These are phyloP conservation scores for Pyricularia grisea DNA, from an alignment of 2,329 filamentous ascomycete species.

Conservation along the genomic window DNA sequence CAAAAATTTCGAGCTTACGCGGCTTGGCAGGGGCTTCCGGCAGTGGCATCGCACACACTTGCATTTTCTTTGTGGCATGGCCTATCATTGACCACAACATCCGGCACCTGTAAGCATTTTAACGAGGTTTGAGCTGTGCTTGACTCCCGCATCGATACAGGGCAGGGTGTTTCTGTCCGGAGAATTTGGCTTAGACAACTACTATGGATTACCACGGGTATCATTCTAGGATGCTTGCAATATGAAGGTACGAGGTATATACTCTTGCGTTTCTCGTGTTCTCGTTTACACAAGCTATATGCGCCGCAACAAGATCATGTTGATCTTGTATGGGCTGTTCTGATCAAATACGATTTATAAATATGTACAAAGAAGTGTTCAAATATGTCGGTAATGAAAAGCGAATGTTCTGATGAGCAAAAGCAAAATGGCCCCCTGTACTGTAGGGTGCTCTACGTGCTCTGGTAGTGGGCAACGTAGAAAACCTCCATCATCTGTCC, in stretches of 20 bases:
- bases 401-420: not conserved
- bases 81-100: no score
- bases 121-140: no score
- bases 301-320: not conserved
- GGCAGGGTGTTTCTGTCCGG: no score
- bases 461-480: slow-evolving; percentile 17
- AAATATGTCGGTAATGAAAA: not conserved
- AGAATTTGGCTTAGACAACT: no score
- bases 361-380: not conserved
- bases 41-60: no score
- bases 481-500: slow-evolving; percentile 18
- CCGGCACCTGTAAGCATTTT: no score
- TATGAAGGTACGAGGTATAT: not conserved
- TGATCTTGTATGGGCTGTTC: not conserved
- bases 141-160: no score
- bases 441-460: not conserved
- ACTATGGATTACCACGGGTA: no score
- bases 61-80: no score
- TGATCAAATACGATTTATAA: not conserved
- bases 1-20: no score
- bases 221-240: no score
- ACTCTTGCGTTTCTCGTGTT: not conserved
- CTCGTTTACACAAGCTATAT: not conserved
- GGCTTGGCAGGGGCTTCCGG: no score
- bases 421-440: not conserved